Base-by-base conservation (phyloP, 108 stramenopile genomes). In the Cafeteria roenbergensis region DNA sequence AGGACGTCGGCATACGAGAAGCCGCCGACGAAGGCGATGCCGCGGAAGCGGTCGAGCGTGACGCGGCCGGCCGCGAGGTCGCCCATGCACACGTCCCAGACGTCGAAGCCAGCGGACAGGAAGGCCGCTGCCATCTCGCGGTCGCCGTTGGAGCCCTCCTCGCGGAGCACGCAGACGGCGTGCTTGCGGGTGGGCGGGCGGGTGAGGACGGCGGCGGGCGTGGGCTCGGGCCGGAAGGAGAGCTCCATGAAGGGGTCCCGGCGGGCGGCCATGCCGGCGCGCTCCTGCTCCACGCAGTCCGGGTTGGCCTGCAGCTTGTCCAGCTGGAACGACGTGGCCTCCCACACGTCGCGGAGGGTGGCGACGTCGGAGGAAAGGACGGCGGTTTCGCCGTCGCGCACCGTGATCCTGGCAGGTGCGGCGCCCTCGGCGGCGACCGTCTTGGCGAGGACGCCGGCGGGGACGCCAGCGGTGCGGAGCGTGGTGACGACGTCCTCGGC, bases 131-230 rank as follows among this genome's bases (percentile, higher is more conserved):
- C 72, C 94, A 99, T 95, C 73, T 99, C 97, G 30, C 94, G 76
- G 75, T 99, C 97, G 31, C 97, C 97, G 72, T 99, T 99, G 71
- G 89, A 90, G 26, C 97, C 97, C 80, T 99, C 97, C 77, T 95
- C 91, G 12, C 97, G 87, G 38, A 99, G 71, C 37, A 99, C 72
- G 56, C 90, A 90, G 59, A 99, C 93, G 80, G 89, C 90, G 73
- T 90, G 91, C 77, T 90, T 91, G 27, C 57, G 62, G 4, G 70
- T 71, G 32, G 71, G 42, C 34, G 83, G 24, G 89, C 88, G 21
- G 81, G 78, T 26, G 59, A 70, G 29, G 25, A 31, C 0, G 36
- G 26, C 3, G 20, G 31, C 29, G 22, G 51, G 62, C 26, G 42
- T 32, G 21, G 33, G 6, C 12, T 51, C 25, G 26, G 34, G 34